These are phyloP conservation scores for Arthrobotrys pseudoclavata DNA, from an alignment of 2,329 filamentous ascomycete genomes.

Conservation along the genomic window DNA sequence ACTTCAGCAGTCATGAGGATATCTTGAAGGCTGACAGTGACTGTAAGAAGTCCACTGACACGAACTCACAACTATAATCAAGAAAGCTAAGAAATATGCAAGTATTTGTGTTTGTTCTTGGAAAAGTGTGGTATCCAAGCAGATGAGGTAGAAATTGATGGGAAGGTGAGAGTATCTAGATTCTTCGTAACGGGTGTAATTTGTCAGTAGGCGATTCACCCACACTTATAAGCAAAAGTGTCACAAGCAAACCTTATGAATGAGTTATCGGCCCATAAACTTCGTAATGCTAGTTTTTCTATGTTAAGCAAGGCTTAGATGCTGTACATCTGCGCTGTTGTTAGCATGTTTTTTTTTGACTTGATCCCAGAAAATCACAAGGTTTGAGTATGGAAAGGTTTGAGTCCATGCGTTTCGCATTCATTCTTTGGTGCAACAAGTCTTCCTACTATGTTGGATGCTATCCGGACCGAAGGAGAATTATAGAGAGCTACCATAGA, in stretches of 20 bases:
- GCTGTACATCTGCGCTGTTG: slow-evolving; percentile 7
- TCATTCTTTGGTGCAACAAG: slow-evolving; percentile 36
- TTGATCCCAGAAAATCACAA: slow-evolving; percentile 20
- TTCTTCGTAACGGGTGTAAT: not conserved
- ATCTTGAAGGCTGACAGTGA: slow-evolving; percentile 23
- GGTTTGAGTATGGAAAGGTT: slow-evolving; percentile 15
- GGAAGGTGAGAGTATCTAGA: slow-evolving; percentile 32
- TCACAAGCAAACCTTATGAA: slow-evolving; percentile 34
- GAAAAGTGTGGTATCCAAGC: not conserved
- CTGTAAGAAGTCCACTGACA: slow-evolving; percentile 38
- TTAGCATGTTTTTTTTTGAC: slow-evolving; percentile 49
- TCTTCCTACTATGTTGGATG: slow-evolving; percentile 29
- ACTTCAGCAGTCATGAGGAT: slow-evolving; percentile 53
- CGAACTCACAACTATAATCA: slow-evolving; percentile 25
- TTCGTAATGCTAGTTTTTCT: slow-evolving; percentile 15
- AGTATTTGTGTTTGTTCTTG: slow-evolving; percentile 12
- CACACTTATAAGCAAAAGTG: slow-evolving; percentile 29
- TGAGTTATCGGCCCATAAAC: slow-evolving; percentile 9
- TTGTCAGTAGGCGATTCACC: slow-evolving; percentile 24
- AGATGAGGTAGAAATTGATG: not conserved
- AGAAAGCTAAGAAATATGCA: slow-evolving; percentile 26
- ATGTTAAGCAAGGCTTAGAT: slow-evolving; percentile 49
- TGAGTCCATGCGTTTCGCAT: slow-evolving; percentile 52
- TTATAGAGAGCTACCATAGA: not conserved
- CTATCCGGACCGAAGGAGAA: not conserved